These are phyloP conservation scores for Glycine latifolia DNA, from an alignment of 306 rosid genomes.

Conservation along the genomic window DNA sequence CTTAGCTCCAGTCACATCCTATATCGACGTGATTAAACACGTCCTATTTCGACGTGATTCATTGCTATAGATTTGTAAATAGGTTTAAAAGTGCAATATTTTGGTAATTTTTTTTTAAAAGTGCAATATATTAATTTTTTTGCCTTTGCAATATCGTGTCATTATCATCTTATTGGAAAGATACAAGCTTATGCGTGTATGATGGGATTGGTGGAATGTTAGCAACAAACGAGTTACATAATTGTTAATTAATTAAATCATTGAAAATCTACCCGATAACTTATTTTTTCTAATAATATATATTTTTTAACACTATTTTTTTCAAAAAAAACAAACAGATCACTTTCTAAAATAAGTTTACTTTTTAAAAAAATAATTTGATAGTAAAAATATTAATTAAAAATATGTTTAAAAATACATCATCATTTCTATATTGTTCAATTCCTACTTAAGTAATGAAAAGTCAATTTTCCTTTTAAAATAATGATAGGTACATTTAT, in stretches of 20 bases:
- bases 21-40: too few species aligned
- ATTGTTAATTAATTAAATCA: not conserved
- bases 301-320: not conserved
- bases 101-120: too few species aligned
- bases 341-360: not conserved
- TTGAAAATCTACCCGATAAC: not conserved
- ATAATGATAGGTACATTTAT: too few species aligned
- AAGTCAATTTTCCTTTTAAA: too few species aligned
- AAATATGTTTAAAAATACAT: too few species aligned
- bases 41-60: too few species aligned
- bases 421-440: too few species aligned
- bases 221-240: not conserved
- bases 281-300: not conserved
- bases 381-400: not conserved
- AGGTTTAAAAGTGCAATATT: too few species aligned
- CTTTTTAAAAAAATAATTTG: not conserved
- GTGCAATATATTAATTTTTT: too few species aligned
- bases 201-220: not conserved
- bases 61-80: too few species aligned
- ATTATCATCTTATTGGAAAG: constrained; percentile 1
- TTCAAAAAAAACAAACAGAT: not conserved
- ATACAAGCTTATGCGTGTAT: not conserved
- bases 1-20: too few species aligned
- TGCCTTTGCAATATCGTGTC: not conserved
- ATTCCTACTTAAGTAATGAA: too few species aligned